phyloP scores from a whole-genome alignment of 495 filamentous ascomycete genomes.

The Hyaloscypha hepaticicola region DNA sequence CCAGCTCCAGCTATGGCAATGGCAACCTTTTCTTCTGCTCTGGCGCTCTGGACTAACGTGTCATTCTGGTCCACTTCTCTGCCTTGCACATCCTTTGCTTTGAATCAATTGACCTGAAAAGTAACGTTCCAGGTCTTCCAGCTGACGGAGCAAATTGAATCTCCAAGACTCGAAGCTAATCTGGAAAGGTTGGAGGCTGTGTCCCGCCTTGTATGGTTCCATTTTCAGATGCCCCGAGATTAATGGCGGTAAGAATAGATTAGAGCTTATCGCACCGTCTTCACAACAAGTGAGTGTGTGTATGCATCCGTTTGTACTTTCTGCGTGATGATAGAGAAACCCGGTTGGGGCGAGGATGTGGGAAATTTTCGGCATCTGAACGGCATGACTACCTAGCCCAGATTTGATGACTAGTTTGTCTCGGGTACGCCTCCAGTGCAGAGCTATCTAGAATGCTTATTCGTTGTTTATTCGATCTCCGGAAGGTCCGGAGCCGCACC shows the following conservation, averaged over 20 bases:
- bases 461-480: neutral
- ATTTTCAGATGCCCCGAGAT: neutral
- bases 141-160: conserved; percentile 5
- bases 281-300: no score
- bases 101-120: no score
- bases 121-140: neutral
- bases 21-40: no score
- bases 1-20: no score
- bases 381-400: neutral
- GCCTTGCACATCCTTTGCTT: neutral
- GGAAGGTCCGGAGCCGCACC: no score
- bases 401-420: neutral
- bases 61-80: neutral
- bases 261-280: conserved; percentile 5
- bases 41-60: neutral
- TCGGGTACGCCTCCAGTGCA: neutral
- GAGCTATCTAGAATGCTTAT: neutral
- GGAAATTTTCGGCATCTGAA: neutral
- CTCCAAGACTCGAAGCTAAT: neutral
- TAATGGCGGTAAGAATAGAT: conserved; percentile 2
- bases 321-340: neutral
- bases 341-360: neutral
- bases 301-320: neutral
- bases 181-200: neutral
- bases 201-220: neutral